Evolutionary conservation across 805 yeast genomes (phyloP).

Genomic region (Cyberlindnera lachancei): DNA sequence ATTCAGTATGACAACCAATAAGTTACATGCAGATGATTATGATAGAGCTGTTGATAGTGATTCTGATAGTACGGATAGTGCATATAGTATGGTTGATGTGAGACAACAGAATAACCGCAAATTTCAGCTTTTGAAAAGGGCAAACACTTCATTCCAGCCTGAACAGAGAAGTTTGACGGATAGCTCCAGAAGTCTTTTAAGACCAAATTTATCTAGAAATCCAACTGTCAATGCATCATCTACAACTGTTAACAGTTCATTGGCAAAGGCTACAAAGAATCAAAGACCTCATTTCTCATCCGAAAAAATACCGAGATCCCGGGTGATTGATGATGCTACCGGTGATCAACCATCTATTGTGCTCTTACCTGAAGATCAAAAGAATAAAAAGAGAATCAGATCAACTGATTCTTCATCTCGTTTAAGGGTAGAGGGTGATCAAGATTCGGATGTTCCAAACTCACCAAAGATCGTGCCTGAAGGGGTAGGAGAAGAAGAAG

Average conservation of each 20-base stretch:
- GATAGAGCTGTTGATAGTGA: slow-evolving; percentile 18
- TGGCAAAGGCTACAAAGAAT: slow-evolving; percentile 17
- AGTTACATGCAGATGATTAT: slow-evolving; percentile 30
- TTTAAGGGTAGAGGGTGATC: not conserved
- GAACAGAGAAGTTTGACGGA: not conserved
- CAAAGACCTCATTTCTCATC: slow-evolving; percentile 60
- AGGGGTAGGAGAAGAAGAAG: too few relatives aligned
- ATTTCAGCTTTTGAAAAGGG: slow-evolving; percentile 6
- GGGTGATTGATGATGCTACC: slow-evolving; percentile 57
- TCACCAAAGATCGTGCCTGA: not conserved
- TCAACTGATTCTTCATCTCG: not conserved
- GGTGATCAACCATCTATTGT: slow-evolving; percentile 61
- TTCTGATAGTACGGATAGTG: slow-evolving; percentile 22
- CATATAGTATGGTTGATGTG: slow-evolving; percentile 12
- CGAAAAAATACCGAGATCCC: slow-evolving; percentile 62
- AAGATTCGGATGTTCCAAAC: not conserved
- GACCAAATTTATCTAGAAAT: too few relatives aligned
- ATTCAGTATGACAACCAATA: slow-evolving; percentile 64
- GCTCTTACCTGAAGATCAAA: slow-evolving; percentile 42
- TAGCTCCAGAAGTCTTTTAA: not conserved
- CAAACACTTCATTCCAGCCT: slow-evolving; percentile 3
- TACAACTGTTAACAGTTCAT: slow-evolving; percentile 1
- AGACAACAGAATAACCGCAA: slow-evolving; percentile 3
- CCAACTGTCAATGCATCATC: not conserved
- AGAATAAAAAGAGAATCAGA: slow-evolving; percentile 8